A percentile compares a stretch with the other conserved stretches of the same genome.
phyloP scores from a whole-genome alignment of 202 grass and related monocot genomes.

The Musa balbisiana region DNA sequence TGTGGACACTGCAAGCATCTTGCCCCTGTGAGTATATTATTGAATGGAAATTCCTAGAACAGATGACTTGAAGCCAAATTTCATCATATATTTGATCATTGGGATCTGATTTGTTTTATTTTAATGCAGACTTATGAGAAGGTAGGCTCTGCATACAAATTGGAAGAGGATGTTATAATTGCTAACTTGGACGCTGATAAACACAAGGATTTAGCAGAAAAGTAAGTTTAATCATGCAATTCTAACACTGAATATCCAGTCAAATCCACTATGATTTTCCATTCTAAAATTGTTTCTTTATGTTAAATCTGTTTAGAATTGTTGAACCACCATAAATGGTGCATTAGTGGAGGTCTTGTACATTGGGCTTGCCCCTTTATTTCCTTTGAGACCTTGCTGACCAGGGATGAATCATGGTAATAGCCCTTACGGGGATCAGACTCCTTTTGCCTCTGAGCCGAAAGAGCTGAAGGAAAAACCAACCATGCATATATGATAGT shows the following conservation, averaged over 20 bases:
- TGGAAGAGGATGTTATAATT: slow-evolving; percentile 66
- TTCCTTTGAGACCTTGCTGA: too few species aligned
- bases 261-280: not conserved
- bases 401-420: too few species aligned
- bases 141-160: slow-evolving; percentile 59
- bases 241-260: not conserved
- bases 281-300: not conserved
- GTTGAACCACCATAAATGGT: too few species aligned
- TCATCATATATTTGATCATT: not conserved
- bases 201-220: slow-evolving; percentile 61
- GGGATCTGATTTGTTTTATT: slow-evolving; percentile 25
- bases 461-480: not conserved
- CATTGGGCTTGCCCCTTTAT: too few species aligned
- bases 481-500: not conserved
- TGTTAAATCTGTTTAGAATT: too few species aligned
- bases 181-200: slow-evolving; percentile 89
- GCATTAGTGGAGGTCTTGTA: too few species aligned
- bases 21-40: slow-evolving; percentile 74
- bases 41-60: not conserved
- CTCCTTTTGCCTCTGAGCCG: not conserved
- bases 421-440: too few species aligned
- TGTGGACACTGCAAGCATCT: slow-evolving; percentile 95
- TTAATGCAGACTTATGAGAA: slow-evolving; percentile 73
- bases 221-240: slow-evolving; percentile 34
- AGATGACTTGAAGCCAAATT: not conserved